Conservation (phyloP, 2,329 filamentous ascomycete species). For the Ampelomyces quisqualis region DNA sequence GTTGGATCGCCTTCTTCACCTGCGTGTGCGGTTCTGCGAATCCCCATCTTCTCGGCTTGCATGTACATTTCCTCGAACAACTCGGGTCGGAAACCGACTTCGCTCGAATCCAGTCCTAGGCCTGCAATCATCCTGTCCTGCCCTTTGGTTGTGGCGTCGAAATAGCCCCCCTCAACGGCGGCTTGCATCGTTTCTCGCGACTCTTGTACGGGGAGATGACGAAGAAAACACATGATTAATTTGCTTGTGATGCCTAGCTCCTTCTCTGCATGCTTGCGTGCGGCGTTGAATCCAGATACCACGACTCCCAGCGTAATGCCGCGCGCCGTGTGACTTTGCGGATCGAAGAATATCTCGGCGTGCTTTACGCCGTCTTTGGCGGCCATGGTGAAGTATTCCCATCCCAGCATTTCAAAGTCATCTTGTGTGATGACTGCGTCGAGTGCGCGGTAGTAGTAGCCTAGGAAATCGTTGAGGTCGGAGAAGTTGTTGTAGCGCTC, state of each 20-base stretch:
- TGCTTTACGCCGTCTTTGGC: slow-evolving; percentile 66
- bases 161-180: slow-evolving; percentile 47
- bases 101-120: slow-evolving; percentile 68
- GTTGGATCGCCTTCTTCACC: slow-evolving; percentile 71
- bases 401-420: slow-evolving; percentile 74
- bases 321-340: slow-evolving; percentile 68
- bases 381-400: slow-evolving; percentile 68
- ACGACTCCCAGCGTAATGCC: slow-evolving; percentile 65
- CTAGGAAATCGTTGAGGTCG: slow-evolving; percentile 73
- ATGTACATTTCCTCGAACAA: slow-evolving; percentile 64
- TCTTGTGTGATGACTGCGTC: slow-evolving; percentile 62
- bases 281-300: slow-evolving; percentile 62
- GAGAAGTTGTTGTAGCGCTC: slow-evolving; percentile 67
- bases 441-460: slow-evolving; percentile 78
- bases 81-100: slow-evolving; percentile 48
- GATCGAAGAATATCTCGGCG: slow-evolving; percentile 79
- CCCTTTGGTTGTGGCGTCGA: slow-evolving; percentile 49
- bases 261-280: slow-evolving; percentile 59
- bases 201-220: slow-evolving; percentile 65
- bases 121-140: slow-evolving; percentile 58
- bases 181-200: slow-evolving; percentile 43
- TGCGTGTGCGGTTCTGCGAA: slow-evolving; percentile 70
- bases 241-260: slow-evolving; percentile 66
- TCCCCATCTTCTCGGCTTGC: slow-evolving; percentile 54
- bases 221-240: slow-evolving; percentile 71